These are phyloP conservation scores for Arachis stenosperma DNA, from an alignment of 306 rosid species.

Conservation along the genomic window DNA sequence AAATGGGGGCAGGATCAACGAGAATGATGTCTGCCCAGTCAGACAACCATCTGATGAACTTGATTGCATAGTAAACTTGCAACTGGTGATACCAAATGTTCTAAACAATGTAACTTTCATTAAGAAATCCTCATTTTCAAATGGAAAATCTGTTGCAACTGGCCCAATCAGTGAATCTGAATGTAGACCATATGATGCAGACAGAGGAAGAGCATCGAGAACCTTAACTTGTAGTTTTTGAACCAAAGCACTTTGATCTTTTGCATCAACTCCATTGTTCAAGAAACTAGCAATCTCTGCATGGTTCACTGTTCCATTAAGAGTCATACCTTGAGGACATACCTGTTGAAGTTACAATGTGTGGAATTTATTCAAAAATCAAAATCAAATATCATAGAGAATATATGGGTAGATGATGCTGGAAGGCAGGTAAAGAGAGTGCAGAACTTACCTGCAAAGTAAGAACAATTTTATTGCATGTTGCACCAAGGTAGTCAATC, in stretches of 20 bases:
- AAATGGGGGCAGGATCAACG: conserved; percentile 69
- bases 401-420: conserved; percentile 30
- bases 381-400: conserved; percentile 36
- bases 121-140: conserved; percentile 51
- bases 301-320: conserved; percentile 63
- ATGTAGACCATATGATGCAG: conserved; percentile 50
- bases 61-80: conserved; percentile 57
- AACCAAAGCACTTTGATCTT: conserved; percentile 50
- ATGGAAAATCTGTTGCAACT: conserved; percentile 52
- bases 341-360: conserved; percentile 58
- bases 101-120: conserved; percentile 67
- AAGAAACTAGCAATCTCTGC: conserved; percentile 65
- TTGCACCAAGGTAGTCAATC: conserved; percentile 63
- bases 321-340: conserved; percentile 60
- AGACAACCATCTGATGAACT: conserved; percentile 54
- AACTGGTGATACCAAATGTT: conserved; percentile 67
- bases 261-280: conserved; percentile 48
- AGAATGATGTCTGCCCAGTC: conserved; percentile 59
- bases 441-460: conserved; percentile 63
- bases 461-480: conserved; percentile 63
- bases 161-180: conserved; percentile 50
- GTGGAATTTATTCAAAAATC: conserved; percentile 36
- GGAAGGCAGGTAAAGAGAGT: conserved; percentile 33
- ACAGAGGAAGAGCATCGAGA: conserved; percentile 66
- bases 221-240: conserved; percentile 68